Evolutionary conservation across 805 yeast species (phyloP), one percentile per base, ranked within the genome.

Genomic region (Wilhelminamyces savonicus): DNA sequence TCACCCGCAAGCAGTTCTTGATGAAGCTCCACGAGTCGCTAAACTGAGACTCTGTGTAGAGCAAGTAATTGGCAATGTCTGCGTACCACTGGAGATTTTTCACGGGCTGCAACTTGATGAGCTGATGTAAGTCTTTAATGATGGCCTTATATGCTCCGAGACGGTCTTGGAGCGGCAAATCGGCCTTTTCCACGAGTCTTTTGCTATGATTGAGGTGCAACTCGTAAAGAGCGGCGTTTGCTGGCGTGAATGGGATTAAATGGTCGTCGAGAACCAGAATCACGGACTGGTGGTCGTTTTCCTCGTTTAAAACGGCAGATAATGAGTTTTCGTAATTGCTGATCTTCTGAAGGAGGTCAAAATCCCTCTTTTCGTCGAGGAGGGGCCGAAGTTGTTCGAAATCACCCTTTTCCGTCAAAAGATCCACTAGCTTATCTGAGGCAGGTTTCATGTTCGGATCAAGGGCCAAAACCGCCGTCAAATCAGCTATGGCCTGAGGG

Each of bases 1-100:
- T 90, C 25, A 75, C 68, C 31, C 82, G 76, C 28, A 90, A 59
- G 50, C 97, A 87, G 39, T 71, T 76, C 41, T 79, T 72, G 16
- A 79, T 62, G 23, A 66, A 62, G 35, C 54, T 63, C 43, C 71
- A 55, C 0, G 82, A 69, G 16, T 65, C 64, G 11, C 72, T 72
- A 35, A 68, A 74, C 23, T 75, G 74, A 22, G 64, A 59, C 23
- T 76, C 62, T 5, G 76, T 69, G 41, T 66, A 77, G 28, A 71
- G 54, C 32, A 60, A 40, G 33, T 50, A 53, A 16, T 56, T 48
- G 1, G 69, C 40, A 13, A 52, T 31, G 11, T 34, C 32, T 13
- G 37, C 39, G 40, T 59, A 64, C 26, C 38, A 31, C 4, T 40
- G 30, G 24, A 60, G 36, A 30, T 53, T 48, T 10, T 36, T 29